Percentiles rank a stretch among this genome's conserved stretches.
These are phyloP conservation scores for Yamadazyma dushanensis DNA, from an alignment of 1,139 yeast species.

Conservation along the genomic window DNA sequence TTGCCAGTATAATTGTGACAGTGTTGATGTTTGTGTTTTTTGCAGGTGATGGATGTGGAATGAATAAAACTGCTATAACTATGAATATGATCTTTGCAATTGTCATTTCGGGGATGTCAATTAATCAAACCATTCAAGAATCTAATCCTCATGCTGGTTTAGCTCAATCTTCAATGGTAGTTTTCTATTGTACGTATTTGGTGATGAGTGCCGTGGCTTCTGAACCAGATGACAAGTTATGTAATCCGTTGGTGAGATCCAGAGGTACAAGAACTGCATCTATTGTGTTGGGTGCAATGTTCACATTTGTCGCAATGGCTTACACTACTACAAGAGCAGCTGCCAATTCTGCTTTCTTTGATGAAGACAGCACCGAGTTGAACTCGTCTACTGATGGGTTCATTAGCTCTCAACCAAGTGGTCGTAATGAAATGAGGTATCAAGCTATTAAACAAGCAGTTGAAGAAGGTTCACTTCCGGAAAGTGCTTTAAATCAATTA, in stretches of 20 bases:
- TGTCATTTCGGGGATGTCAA: slow-evolving; percentile 66
- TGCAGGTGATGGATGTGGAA: slow-evolving; percentile 79
- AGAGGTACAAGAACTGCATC: slow-evolving; percentile 89
- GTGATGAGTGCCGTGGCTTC: slow-evolving; percentile 93
- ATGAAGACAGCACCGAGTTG: slow-evolving; percentile 27
- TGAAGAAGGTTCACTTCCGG: slow-evolving; percentile 91
- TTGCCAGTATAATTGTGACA: slow-evolving; percentile 70
- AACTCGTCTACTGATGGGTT: slow-evolving; percentile 15
- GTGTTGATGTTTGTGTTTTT: slow-evolving; percentile 80
- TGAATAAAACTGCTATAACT: slow-evolving; percentile 88
- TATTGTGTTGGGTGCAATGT: slow-evolving; percentile 84
- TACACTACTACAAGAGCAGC: slow-evolving; percentile 98
- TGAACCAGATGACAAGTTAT: slow-evolving; percentile 90
- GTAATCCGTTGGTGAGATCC: slow-evolving; percentile 90
- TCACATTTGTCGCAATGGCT: slow-evolving; percentile 93
- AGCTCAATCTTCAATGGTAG: slow-evolving; percentile 96
- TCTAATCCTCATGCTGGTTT: slow-evolving; percentile 93
- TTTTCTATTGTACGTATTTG: slow-evolving; percentile 88
- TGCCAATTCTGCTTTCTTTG: slow-evolving; percentile 64
- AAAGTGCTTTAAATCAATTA: slow-evolving; percentile 77
- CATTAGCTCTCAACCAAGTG: slow-evolving; percentile 52
- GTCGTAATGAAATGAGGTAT: slow-evolving; percentile 74
- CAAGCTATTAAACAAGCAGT: slow-evolving; percentile 94
- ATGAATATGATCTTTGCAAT: slow-evolving; percentile 68
- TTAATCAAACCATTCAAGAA: slow-evolving; percentile 85